Conservation (phyloP, 805 yeast genomes). For the Barnettozyma botsteinii region DNA sequence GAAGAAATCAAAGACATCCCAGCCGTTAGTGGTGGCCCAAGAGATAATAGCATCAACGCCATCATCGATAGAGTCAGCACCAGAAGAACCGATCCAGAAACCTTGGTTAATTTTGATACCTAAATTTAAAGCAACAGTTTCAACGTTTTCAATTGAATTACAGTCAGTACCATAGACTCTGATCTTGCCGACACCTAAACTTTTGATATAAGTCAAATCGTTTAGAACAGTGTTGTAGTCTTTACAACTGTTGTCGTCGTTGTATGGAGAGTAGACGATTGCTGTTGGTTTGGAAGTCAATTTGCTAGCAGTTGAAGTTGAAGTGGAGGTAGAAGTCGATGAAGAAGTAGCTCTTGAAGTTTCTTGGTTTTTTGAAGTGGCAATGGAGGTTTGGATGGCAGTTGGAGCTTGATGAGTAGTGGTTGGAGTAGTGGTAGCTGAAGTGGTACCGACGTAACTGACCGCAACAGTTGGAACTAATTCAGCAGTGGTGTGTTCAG, state of each 20-base stretch:
- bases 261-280: slow-evolving; percentile 77
- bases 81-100: slow-evolving; percentile 64
- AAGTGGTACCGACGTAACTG: slow-evolving; percentile 4
- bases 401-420: slow-evolving; percentile 31
- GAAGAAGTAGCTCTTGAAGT: slow-evolving; percentile 16
- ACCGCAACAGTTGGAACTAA: slow-evolving; percentile 14
- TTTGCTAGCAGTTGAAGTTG: slow-evolving; percentile 22
- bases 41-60: slow-evolving; percentile 48
- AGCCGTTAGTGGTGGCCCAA: slow-evolving; percentile 44
- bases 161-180: slow-evolving; percentile 90
- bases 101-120: slow-evolving; percentile 83
- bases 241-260: slow-evolving; percentile 64
- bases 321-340: slow-evolving; percentile 19
- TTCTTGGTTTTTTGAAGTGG: slow-evolving; percentile 30
- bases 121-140: slow-evolving; percentile 49
- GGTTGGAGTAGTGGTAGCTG: slow-evolving; percentile 17
- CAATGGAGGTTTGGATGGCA: slow-evolving; percentile 25
- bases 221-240: slow-evolving; percentile 41
- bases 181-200: slow-evolving; percentile 53
- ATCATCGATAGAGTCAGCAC: slow-evolving; percentile 64
- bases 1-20: slow-evolving; percentile 72
- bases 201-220: slow-evolving; percentile 56
- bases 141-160: slow-evolving; percentile 55
- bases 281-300: slow-evolving; percentile 41
- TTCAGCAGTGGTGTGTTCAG: background rate